phyloP scores from a whole-genome alignment of 2,329 filamentous ascomycete species.

The Ceratocystis variospora region DNA sequence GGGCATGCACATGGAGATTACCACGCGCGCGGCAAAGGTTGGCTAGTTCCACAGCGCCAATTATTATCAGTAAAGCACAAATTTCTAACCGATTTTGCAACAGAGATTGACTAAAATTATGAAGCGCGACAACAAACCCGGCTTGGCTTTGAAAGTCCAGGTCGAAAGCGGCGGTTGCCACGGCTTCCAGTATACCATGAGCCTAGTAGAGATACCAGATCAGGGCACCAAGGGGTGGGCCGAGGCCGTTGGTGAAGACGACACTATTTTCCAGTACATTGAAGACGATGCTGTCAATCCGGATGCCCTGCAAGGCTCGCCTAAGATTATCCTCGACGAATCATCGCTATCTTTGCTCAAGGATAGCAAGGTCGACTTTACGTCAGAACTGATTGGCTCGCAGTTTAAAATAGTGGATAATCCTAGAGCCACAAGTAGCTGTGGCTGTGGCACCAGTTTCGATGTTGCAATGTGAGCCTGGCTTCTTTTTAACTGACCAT shows the following conservation, averaged over 20 bases:
- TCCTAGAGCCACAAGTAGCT: constrained; percentile 80
- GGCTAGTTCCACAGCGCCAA: constrained; percentile 32
- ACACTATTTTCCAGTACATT: constrained; percentile 70
- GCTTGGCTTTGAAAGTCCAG: constrained; percentile 75
- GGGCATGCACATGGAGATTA: constrained; percentile 73
- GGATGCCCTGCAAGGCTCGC: constrained; percentile 26
- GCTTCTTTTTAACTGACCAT: neutral
- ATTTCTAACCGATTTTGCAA: neutral
- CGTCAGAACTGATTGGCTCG: constrained; percentile 73
- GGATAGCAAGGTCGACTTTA: constrained; percentile 92
- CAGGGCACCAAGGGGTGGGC: constrained; percentile 26
- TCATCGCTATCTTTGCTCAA: constrained; percentile 77
- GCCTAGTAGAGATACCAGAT: constrained; percentile 50
- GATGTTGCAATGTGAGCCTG: constrained; percentile 61
- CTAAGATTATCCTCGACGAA: constrained; percentile 83
- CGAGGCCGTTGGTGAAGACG: constrained; percentile 50
- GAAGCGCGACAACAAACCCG: constrained; percentile 55
- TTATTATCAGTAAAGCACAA: neutral
- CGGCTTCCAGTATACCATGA: constrained; percentile 96
- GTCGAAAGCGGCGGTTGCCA: constrained; percentile 93
- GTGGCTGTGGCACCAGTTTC: constrained; percentile 94
- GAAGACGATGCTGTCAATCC: constrained; percentile 31
- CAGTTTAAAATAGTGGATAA: constrained; percentile 97
- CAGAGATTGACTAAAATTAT: constrained; percentile 68
- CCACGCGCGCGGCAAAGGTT: constrained; percentile 67